These are phyloP conservation scores for Diaporthe citriasiana DNA, from an alignment of 2,329 filamentous ascomycete species.

Conservation along the genomic window DNA sequence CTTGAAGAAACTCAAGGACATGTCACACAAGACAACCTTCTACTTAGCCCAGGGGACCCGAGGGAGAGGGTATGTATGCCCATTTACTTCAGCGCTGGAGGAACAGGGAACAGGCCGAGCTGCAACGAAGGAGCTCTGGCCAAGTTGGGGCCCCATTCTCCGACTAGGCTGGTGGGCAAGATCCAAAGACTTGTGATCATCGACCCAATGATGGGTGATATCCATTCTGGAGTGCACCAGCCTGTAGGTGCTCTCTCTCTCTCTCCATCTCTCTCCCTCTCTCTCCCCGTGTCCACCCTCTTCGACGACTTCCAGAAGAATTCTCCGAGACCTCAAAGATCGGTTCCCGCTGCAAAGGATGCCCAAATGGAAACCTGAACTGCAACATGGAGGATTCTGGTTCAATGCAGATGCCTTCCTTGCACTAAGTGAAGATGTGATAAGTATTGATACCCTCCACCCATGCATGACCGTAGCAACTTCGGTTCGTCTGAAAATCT, in stretches of 20 bases:
- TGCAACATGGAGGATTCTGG: neutral
- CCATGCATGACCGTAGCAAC: neutral
- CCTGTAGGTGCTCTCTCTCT: neutral
- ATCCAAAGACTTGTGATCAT: slow-evolving; percentile 18
- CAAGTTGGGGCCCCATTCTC: slow-evolving; percentile 14
- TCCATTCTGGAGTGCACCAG: neutral
- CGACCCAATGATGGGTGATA: neutral
- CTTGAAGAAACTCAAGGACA: neutral
- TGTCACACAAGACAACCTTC: neutral
- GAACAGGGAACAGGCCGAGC: neutral
- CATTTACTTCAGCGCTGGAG: neutral
- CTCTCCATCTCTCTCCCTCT: too few species aligned
- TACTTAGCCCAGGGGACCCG: neutral
- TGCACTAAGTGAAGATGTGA: neutral
- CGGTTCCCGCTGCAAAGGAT: slow-evolving; percentile 1
- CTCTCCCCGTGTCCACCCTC: too few species aligned
- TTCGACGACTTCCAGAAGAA: slow-evolving; percentile 21
- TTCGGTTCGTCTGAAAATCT: slow-evolving; percentile 22
- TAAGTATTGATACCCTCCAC: neutral
- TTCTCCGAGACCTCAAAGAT: neutral
- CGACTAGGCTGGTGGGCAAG: neutral
- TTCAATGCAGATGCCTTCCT: neutral
- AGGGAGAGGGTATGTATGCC: neutral
- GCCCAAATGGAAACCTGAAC: neutral
- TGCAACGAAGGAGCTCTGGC: neutral